Evolutionary conservation across 345 rosid species (phyloP).

Genomic region (Salix koriyanagi): DNA sequence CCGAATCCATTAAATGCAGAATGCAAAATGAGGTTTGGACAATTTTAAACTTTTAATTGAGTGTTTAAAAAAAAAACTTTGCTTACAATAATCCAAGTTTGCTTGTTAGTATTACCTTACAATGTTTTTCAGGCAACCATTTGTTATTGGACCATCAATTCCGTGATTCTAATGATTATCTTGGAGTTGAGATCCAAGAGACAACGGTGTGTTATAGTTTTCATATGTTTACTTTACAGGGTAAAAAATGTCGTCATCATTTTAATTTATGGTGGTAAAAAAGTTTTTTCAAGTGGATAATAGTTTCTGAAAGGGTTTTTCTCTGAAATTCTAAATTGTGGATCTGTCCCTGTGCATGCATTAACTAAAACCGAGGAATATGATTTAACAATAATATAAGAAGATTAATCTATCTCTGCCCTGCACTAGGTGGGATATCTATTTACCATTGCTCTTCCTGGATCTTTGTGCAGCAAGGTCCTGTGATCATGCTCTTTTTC

Average conservation of each 20-base stretch:
- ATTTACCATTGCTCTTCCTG: no score
- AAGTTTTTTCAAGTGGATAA: background rate
- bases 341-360: background rate
- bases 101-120: background rate
- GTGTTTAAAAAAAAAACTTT: background rate
- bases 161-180: conserved; percentile 70
- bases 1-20: conserved; percentile 65
- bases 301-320: background rate
- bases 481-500: no score
- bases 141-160: conserved; percentile 60
- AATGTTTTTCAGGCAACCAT: conserved; percentile 52
- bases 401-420: no score
- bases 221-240: background rate
- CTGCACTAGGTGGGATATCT: no score
- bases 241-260: background rate
- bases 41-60: conserved; percentile 5
- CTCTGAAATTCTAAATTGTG: background rate
- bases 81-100: background rate
- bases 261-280: background rate
- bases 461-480: no score
- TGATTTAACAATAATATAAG: no score
- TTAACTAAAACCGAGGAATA: no score
- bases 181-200: conserved; percentile 72
- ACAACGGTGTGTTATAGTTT: conserved; percentile 43
- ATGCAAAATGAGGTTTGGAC: conserved; percentile 62